phyloP scores from a whole-genome alignment of 495 filamentous ascomycete genomes.

The Penicillium coprophilum region DNA sequence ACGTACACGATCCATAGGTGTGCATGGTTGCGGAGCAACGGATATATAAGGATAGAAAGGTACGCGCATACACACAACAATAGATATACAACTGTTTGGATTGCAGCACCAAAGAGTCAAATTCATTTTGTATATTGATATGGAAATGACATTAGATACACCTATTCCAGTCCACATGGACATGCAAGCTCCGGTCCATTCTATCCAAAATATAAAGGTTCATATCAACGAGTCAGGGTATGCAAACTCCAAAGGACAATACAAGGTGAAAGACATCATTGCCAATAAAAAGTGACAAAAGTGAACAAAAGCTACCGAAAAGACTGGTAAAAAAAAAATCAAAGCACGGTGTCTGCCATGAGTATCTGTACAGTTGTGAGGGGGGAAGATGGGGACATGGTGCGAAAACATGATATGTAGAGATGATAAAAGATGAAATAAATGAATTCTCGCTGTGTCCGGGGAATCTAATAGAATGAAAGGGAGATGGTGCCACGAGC shows the following conservation, averaged over 20 bases:
- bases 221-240: slow-evolving; percentile 13
- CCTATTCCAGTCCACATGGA: neutral
- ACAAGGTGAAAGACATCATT: slow-evolving; percentile 5
- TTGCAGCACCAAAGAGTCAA: neutral
- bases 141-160: slow-evolving; percentile 9
- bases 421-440: slow-evolving; percentile 11
- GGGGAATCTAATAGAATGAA: slow-evolving; percentile 34
- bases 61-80: no score
- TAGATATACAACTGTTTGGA: no score
- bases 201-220: slow-evolving; percentile 7
- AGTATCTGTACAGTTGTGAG: slow-evolving; percentile 10
- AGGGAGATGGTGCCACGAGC: slow-evolving; percentile 16
- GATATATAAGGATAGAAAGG: no score
- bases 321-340: neutral
- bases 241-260: slow-evolving; percentile 9
- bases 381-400: neutral
- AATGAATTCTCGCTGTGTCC: slow-evolving; percentile 25
- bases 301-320: neutral
- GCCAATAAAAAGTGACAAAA: neutral
- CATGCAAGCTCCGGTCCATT: slow-evolving; percentile 8
- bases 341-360: neutral
- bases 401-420: slow-evolving; percentile 10
- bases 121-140: neutral
- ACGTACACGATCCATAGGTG: no score
- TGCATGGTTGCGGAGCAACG: no score